Base-by-base conservation (phyloP, 2,329 filamentous ascomycete species). In the Botrytis sinoallii region DNA sequence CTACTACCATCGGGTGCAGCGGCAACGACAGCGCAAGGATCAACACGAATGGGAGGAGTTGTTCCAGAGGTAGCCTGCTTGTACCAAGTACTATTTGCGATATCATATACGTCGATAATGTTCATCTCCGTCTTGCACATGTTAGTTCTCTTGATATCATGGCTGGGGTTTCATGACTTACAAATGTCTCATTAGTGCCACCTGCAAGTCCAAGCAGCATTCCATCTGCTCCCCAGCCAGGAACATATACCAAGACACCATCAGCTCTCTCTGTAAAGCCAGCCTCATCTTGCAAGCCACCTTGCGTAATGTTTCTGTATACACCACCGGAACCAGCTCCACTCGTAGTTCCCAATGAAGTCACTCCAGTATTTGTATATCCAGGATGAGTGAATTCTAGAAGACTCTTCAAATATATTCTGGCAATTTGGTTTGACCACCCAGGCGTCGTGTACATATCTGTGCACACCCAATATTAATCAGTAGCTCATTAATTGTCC, bases 301-400 rank as follows among this genome's bases (percentile, higher is more conserved):
- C 91, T 78, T 91, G 83, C 0, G 92, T 94, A 77, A 95, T 91
- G 80, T 95, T 95, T 14, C 92, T 86, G 82, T 91, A 95, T 0
- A 85, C 86, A 14, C 92, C 92, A 40, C 87, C 87, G 1, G 83
- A 81, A 6, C 88, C 88, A 4, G 92, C 92, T 18, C 86, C 87
- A 22, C 86, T 85, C 1, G 83, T 84, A 66, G 82, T 84, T 4
- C 84, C 84, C 8, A 93, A 82, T 2, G 85, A 84, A 35, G 88
- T 78, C 0, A 93, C 88, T 7, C 88, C 90, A 25, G 86, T 84
- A 80, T 94, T 94, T 20, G 84, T 83, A 79, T 87, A 90, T 7
- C 91, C 90, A 0, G 92, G 92, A 77, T 93, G 92, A 0, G 92
- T 94, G 78, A 91, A 95, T 79, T 95, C 92, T 22, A 94, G 83